phyloP scores from a whole-genome alignment of 1,139 yeast genomes.

The Yamadazyma diddensiae region DNA sequence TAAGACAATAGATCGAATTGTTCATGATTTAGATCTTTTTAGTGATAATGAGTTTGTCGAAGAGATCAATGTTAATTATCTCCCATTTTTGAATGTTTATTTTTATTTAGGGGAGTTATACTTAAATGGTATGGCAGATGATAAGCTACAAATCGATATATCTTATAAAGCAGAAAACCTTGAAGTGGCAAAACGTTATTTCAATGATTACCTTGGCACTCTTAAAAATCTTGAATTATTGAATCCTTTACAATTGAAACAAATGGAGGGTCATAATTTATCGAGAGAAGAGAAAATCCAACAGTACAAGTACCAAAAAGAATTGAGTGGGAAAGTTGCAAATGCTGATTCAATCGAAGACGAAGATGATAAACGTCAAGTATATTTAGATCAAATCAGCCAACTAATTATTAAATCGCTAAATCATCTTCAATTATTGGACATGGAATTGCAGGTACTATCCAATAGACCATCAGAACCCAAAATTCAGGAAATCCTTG shows the following conservation, averaged over 20 bases:
- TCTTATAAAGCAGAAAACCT: slow-evolving; percentile 38
- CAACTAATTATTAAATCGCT: slow-evolving; percentile 54
- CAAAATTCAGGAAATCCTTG: no score
- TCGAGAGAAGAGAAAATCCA: slow-evolving; percentile 73
- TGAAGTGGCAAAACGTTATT: slow-evolving; percentile 36
- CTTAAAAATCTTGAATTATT: slow-evolving; percentile 41
- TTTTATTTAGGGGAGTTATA: slow-evolving; percentile 48
- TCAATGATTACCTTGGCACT: slow-evolving; percentile 42
- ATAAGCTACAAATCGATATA: slow-evolving; percentile 8
- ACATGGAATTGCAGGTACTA: slow-evolving; percentile 58
- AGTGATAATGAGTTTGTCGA: slow-evolving; percentile 59
- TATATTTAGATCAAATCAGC: slow-evolving; percentile 54
- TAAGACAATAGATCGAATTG: slow-evolving; percentile 23
- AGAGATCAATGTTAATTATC: slow-evolving; percentile 54
- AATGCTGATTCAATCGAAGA: slow-evolving; percentile 38
- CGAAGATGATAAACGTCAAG: slow-evolving; percentile 58
- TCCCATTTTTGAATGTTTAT: slow-evolving; percentile 52
- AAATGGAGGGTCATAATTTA: slow-evolving; percentile 30
- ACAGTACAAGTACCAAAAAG: slow-evolving; percentile 59
- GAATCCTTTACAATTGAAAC: slow-evolving; percentile 32
- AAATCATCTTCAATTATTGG: slow-evolving; percentile 47
- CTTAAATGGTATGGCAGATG: slow-evolving; percentile 11
- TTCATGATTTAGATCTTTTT: slow-evolving; percentile 42
- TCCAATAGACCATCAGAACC: slow-evolving; percentile 27
- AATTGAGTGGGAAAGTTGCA: slow-evolving; percentile 42